Evolutionary conservation across 2,329 filamentous ascomycete genomes (phyloP).

Genomic region (Fusarium sp.): DNA sequence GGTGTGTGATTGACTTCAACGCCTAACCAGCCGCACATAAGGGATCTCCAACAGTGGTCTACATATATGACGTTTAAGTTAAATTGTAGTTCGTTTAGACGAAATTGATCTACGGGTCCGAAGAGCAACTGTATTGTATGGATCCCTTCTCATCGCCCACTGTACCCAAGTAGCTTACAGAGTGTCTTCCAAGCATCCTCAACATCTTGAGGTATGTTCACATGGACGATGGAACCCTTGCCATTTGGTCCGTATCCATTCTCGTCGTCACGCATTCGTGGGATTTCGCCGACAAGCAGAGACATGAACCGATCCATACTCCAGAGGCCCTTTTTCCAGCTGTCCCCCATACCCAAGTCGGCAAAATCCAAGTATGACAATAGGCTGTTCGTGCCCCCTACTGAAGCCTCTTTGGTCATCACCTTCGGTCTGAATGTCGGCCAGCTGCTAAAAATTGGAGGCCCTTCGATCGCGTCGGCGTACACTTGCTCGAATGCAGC

Average conservation of each 20-base stretch:
- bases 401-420: neutral
- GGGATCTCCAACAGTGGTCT: neutral
- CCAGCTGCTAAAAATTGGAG: constrained; percentile 25
- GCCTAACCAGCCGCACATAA: neutral
- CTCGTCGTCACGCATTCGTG: constrained; percentile 35
- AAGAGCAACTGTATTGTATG: no score
- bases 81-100: neutral
- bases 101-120: neutral
- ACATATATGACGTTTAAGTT: neutral
- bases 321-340: constrained; percentile 17
- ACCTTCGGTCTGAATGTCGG: constrained; percentile 35
- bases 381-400: neutral
- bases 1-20: neutral
- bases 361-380: constrained; percentile 17
- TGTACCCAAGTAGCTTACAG: constrained; percentile 4
- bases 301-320: constrained; percentile 34
- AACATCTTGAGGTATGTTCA: constrained; percentile 21
- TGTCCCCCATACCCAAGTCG: neutral
- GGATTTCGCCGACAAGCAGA: constrained; percentile 36
- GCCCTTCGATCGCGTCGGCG: neutral
- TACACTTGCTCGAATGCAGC: constrained; percentile 34
- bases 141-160: neutral
- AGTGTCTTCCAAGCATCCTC: constrained; percentile 27
- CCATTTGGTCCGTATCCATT: constrained; percentile 37
- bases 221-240: constrained; percentile 34